Conservation (phyloP, 306 rosid genomes). For the Glycine soja region DNA sequence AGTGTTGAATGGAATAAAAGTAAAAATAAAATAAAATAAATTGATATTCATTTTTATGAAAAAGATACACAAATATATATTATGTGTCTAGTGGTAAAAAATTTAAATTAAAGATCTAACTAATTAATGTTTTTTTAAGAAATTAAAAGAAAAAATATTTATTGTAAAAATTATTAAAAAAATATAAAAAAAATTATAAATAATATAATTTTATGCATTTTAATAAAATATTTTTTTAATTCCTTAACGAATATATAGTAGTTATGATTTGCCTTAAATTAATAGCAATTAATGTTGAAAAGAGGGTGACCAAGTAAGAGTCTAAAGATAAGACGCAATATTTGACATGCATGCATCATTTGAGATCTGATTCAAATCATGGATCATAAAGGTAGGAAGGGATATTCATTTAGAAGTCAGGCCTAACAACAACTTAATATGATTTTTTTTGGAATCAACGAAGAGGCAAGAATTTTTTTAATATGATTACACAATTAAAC, state of each 20-base stretch:
- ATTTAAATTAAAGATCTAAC: too few species aligned
- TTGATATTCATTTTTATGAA: background rate
- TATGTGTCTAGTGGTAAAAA: too few species aligned
- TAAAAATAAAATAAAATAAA: background rate
- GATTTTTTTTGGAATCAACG: background rate
- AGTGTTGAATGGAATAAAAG: background rate
- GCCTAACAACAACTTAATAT: background rate
- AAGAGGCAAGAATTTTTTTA: background rate
- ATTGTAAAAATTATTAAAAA: too few species aligned
- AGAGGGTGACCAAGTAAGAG: background rate
- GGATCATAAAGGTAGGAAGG: background rate
- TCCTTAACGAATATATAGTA: too few species aligned
- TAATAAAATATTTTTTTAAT: too few species aligned
- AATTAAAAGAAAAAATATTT: too few species aligned
- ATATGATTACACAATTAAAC: background rate
- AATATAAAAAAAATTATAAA: too few species aligned
- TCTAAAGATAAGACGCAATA: background rate
- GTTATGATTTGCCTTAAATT: too few species aligned
- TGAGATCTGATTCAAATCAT: background rate
- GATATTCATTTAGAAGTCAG: background rate
- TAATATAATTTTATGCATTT: too few species aligned
- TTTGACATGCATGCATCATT: background rate
- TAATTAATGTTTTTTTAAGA: too few species aligned
- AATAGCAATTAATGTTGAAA: too few species aligned
- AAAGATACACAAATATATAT: background rate